Percentiles rank a stretch among this genome's conserved stretches.
Conservation (phyloP, 2,329 filamentous ascomycete genomes). For the Keithomyces neogunnii region DNA sequence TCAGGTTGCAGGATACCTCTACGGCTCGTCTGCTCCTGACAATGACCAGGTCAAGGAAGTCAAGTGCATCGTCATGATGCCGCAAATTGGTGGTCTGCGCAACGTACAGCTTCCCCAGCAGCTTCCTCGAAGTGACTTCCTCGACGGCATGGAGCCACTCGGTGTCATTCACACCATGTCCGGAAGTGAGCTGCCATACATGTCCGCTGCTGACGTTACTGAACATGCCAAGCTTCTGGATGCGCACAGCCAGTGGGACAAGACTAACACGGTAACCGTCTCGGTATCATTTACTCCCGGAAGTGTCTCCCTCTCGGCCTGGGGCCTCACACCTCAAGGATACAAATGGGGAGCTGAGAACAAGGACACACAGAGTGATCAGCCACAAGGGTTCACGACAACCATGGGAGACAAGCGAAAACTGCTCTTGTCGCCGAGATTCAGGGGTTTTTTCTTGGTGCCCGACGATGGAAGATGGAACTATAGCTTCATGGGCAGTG, state of each 20-base stretch:
- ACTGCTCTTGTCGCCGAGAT: constrained; percentile 83
- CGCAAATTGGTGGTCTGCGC: constrained; percentile 87
- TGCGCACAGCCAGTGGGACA: constrained; percentile 56
- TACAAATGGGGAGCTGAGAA: constrained; percentile 98
- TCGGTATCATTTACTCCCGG: constrained; percentile 95
- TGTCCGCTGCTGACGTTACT: constrained; percentile 91
- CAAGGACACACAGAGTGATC: constrained; percentile 84
- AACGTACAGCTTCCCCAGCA: constrained; percentile 86
- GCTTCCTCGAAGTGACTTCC: constrained; percentile 84
- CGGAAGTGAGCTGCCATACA: constrained; percentile 91
- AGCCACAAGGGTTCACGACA: constrained; percentile 87
- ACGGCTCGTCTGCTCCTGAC: constrained; percentile 84
- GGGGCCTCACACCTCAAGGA: constrained; percentile 82
- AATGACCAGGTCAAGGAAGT: constrained; percentile 97
- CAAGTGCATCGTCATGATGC: constrained; percentile 93
- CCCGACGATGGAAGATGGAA: constrained; percentile 90
- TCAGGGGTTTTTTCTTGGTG: constrained; percentile 92
- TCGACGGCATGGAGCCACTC: constrained; percentile 78
- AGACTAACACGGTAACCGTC: constrained; percentile 85
- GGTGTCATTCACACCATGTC: constrained; percentile 94
- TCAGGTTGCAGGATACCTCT: constrained; percentile 92
- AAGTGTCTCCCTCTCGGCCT: constrained; percentile 88
- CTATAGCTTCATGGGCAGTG: constrained; percentile 94
- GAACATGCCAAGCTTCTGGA: constrained; percentile 88
- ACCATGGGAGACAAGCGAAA: constrained; percentile 94